phyloP scores from a whole-genome alignment of 495 filamentous ascomycete genomes.

The Usnea hakonensis region DNA sequence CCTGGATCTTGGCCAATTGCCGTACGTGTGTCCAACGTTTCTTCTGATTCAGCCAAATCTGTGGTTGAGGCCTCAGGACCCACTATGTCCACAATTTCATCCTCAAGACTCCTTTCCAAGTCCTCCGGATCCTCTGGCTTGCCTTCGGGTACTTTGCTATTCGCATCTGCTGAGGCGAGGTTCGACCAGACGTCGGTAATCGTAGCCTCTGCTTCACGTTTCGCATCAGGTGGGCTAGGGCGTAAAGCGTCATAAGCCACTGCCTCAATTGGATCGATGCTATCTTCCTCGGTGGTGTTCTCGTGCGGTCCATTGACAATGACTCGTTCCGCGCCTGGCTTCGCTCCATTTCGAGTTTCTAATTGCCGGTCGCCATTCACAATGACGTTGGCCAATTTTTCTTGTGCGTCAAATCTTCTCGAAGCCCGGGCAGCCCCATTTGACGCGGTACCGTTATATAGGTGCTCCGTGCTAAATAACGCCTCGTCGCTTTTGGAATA shows the following conservation, averaged over 20 bases:
- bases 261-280: conserved; percentile 3
- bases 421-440: not conserved
- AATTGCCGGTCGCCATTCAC: not conserved
- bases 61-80: not conserved
- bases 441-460: conserved; percentile 13
- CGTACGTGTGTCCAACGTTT: not conserved
- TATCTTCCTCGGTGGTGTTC: conserved; percentile 1
- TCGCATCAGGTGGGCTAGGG: conserved; percentile 1
- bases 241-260: not conserved
- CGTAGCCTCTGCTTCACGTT: not conserved
- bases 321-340: not conserved
- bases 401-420: not conserved
- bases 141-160: not conserved
- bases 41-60: not conserved
- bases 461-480: conserved; percentile 19
- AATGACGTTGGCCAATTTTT: not conserved
- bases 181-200: not conserved
- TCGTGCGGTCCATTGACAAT: not conserved
- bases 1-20: not conserved
- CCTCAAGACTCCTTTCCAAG: not conserved
- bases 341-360: not conserved
- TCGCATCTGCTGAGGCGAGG: not conserved
- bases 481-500: conserved; percentile 45
- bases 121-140: not conserved
- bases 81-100: not conserved